phyloP scores from a whole-genome alignment of 306 rosid species.

The Glycyrrhiza uralensis region DNA sequence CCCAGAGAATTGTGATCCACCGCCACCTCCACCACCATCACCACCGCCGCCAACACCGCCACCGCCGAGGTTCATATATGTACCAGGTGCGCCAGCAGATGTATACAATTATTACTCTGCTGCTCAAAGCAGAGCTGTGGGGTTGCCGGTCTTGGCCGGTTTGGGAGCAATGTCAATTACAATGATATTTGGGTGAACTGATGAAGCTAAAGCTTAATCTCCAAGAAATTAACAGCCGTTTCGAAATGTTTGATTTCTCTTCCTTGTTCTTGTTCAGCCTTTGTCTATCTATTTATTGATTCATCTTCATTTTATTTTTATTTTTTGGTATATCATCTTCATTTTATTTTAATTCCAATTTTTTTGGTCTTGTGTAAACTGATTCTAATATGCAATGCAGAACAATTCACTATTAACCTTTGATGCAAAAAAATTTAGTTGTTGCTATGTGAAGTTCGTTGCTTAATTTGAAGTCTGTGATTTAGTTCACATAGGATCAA shows the following conservation, averaged over 20 bases:
- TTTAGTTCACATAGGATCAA: background rate
- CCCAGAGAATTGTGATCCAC: conserved; percentile 3
- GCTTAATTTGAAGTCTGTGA: background rate
- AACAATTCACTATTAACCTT: background rate
- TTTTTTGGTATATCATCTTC: background rate
- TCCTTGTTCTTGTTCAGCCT: background rate
- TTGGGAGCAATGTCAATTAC: conserved; percentile 28
- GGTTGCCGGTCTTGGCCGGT: conserved; percentile 23
- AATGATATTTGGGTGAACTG: conserved; percentile 15
- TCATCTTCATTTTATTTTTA: background rate
- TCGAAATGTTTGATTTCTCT: conserved; percentile 24
- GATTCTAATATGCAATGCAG: background rate
- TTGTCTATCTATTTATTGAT: background rate
- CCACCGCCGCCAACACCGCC: conserved; percentile 46
- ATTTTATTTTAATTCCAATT: background rate
- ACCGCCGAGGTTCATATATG: conserved; percentile 73
- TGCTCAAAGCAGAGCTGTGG: conserved; percentile 29
- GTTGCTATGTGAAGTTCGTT: background rate
- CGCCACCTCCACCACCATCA: conserved; percentile 20
- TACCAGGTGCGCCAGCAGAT: conserved; percentile 52
- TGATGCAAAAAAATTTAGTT: background rate
- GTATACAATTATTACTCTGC: conserved; percentile 33
- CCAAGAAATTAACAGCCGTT: too few species aligned
- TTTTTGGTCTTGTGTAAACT: background rate
- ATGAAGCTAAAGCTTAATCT: background rate